Evolutionary conservation across 495 filamentous ascomycete species (phyloP).

Genomic region (Trichoderma orchidacearum): DNA sequence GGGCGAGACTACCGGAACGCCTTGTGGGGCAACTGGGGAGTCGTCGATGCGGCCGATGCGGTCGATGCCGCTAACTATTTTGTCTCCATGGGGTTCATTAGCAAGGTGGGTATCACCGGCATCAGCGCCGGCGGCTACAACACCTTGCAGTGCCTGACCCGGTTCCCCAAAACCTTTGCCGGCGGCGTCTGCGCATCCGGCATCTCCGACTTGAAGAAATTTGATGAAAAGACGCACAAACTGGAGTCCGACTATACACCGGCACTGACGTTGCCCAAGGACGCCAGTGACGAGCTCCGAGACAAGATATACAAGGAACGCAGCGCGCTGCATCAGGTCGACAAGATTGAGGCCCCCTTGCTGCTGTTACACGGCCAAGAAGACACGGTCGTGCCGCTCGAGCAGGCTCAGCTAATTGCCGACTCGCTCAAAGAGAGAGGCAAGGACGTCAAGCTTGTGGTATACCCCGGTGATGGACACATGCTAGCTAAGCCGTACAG

Average conservation of each 20-base stretch:
- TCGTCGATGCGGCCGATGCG: conserved; percentile 28
- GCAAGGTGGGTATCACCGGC: conserved; percentile 31
- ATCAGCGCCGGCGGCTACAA: conserved; percentile 35
- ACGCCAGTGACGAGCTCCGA: conserved; percentile 17
- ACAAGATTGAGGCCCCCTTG: conserved; percentile 29
- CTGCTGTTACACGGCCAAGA: conserved; percentile 32
- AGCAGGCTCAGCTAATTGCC: conserved; percentile 30
- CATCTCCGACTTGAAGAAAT: conserved; percentile 26
- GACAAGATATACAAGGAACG: conserved; percentile 21
- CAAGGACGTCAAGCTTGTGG: conserved; percentile 26
- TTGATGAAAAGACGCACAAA: conserved; percentile 34
- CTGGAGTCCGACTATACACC: conserved; percentile 36
- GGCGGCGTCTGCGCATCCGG: conserved; percentile 30
- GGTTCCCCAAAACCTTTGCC: conserved; percentile 18
- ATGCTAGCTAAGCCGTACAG: conserved; percentile 18
- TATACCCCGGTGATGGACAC: conserved; percentile 35
- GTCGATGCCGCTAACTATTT: conserved; percentile 29
- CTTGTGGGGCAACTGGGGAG: conserved; percentile 30
- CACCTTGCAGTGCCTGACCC: conserved; percentile 24
- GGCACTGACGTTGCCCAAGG: conserved; percentile 18
- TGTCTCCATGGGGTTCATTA: conserved; percentile 12
- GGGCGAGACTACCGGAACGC: conserved; percentile 30
- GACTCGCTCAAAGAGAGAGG: conserved; percentile 20
- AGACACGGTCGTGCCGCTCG: conserved; percentile 33
- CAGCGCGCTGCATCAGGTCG: conserved; percentile 29